Base-by-base conservation (phyloP, 208 protist species). In the Trypanosoma boissoni region DNA sequence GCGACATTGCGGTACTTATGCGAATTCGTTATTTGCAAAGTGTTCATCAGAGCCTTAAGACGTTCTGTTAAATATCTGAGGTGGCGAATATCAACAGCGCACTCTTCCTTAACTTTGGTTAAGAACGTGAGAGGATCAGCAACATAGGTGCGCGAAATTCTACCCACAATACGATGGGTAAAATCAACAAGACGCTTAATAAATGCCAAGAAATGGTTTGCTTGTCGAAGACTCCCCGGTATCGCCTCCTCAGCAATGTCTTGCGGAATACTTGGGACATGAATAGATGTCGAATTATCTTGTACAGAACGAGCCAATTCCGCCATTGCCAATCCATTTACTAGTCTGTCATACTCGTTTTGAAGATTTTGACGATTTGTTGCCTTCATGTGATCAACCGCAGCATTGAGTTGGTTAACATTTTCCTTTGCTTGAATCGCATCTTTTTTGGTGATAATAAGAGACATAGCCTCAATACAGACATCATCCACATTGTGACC, bases 401-500 rank as follows among this genome's bases (percentile, higher is more conserved):
- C 74, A 37, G 57, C 52, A 44, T 70, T 55, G 32, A 98, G 68
- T 18, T 88, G 76, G 43, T 88, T 88, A 23, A 98, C 69, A 73
- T 91, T 94, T 54, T 94, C 73, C 46, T 77, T 83, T 7, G 83
- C 83, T 1, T 76, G 66, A 44, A 92, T 74, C 2, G 98, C 72
- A 26, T 92, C 88, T 16, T 88, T 75, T 41, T 93, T 88, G 29
- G 92, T 97, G 32, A 99, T 80, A 58, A 97, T 97, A 10, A 99
- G 83, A 54, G 92, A 98, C 75, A 99, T 91, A 6, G 95, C 87
- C 68, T 99, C 98, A 65, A 99, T 99, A 74, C 98, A 99, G 6
- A 99, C 97, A 69, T 99, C 98, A 74, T 99, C 98, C 39, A 99
- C 99, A 73, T 99, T 99, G 78, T 99, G 99, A 3, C 98, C 99